Evolutionary conservation across 2,329 filamentous ascomycete species (phyloP).

Genomic region (Westerdykella sp.): DNA sequence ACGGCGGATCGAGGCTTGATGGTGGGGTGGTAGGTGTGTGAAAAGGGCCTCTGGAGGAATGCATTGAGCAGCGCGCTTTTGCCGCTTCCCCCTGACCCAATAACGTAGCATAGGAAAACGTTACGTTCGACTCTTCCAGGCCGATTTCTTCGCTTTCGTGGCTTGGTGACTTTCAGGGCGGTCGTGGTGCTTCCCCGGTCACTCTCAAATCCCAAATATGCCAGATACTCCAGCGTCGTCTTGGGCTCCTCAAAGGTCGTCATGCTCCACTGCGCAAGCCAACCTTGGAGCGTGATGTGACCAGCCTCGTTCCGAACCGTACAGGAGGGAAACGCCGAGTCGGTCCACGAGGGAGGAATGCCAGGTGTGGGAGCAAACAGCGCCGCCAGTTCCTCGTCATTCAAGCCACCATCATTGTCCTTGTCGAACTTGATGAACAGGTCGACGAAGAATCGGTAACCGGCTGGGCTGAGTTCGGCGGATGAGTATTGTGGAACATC

Average conservation of each 20-base stretch:
- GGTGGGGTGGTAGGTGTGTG: slow-evolving; percentile 77
- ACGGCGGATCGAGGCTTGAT: slow-evolving; percentile 92
- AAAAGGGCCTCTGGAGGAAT: slow-evolving; percentile 85
- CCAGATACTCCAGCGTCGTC: slow-evolving; percentile 90
- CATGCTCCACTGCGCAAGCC: slow-evolving; percentile 99
- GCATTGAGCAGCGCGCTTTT: slow-evolving; percentile 89
- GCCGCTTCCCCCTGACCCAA: slow-evolving; percentile 78
- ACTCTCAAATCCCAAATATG: slow-evolving; percentile 90
- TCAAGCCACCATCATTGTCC: slow-evolving; percentile 93
- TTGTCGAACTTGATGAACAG: slow-evolving; percentile 92
- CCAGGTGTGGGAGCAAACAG: slow-evolving; percentile 92
- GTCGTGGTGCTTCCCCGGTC: slow-evolving; percentile 69
- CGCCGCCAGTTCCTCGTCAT: slow-evolving; percentile 74
- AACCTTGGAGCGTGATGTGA: slow-evolving; percentile 91
- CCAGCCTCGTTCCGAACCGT: slow-evolving; percentile 94
- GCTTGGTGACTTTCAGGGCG: slow-evolving; percentile 86
- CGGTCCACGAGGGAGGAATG: slow-evolving; percentile 76
- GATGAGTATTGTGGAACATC: slow-evolving; percentile 90
- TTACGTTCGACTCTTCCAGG: slow-evolving; percentile 86
- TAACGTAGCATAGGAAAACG: slow-evolving; percentile 86
- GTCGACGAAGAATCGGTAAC: slow-evolving; percentile 96
- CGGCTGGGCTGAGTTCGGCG: slow-evolving; percentile 85
- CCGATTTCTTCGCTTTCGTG: slow-evolving; percentile 75
- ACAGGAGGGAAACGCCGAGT: slow-evolving; percentile 83
- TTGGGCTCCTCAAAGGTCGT: slow-evolving; percentile 95